These are phyloP conservation scores for Phytophthora capsici DNA, from an alignment of 352 stramenopile genomes.

Conservation along the genomic window DNA sequence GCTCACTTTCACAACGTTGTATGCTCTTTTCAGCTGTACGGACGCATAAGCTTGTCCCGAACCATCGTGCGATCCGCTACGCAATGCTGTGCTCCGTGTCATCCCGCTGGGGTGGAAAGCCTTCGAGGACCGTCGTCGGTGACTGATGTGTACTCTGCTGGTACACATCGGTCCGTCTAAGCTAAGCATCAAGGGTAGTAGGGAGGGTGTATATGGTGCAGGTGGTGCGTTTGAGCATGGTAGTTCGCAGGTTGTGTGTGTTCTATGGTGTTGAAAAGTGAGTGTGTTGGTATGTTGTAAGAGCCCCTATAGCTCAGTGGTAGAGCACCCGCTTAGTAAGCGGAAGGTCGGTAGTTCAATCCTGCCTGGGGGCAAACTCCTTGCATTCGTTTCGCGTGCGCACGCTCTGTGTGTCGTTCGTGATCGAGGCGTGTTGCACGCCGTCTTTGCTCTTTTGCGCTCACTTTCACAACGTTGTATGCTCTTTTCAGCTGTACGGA, in stretches of 20 bases:
- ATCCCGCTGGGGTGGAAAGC: too few species aligned
- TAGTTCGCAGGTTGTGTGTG: background rate
- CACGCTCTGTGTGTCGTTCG: background rate
- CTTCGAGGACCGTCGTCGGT: too few species aligned
- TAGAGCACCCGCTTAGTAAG: slow-evolving; percentile 44
- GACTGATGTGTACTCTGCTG: too few species aligned
- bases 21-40: background rate
- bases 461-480: background rate
- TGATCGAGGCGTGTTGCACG: slow-evolving; percentile 1
- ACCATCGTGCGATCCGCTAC: background rate
- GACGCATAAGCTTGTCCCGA: background rate
- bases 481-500: background rate
- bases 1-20: background rate
- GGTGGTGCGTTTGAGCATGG: background rate
- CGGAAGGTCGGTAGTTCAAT: slow-evolving; percentile 39
- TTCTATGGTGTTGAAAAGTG: background rate
- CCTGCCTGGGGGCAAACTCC: slow-evolving; percentile 26
- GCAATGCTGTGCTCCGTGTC: too few species aligned
- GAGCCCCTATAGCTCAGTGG: slow-evolving; percentile 34
- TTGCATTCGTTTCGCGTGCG: slow-evolving; percentile 8
- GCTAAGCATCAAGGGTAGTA: too few species aligned
- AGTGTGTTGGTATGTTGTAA: background rate
- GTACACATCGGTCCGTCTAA: too few species aligned
- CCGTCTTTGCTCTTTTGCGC: slow-evolving; percentile 8
- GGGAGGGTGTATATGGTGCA: too few species aligned